A percentile compares a stretch with the other conserved stretches of the same genome.
Evolutionary conservation across 108 stramenopile genomes (phyloP).

Genomic region (Pseudonitzschia multiseries): DNA sequence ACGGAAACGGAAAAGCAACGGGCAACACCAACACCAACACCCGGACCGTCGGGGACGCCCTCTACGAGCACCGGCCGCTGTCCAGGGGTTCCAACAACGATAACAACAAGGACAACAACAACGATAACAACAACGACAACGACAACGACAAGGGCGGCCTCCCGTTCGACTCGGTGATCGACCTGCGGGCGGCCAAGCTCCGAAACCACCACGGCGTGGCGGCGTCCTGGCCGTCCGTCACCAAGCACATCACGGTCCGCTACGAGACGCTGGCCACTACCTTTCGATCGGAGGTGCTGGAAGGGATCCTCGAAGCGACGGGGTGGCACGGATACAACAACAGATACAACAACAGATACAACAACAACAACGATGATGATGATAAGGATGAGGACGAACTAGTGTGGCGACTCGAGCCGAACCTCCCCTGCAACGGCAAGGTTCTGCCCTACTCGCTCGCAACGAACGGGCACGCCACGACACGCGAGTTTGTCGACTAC

Average conservation of each 20-base stretch:
- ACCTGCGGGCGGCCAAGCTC: slow-evolving; percentile 60
- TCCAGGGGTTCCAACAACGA: background rate
- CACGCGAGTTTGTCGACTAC: slow-evolving; percentile 52
- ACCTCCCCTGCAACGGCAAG: slow-evolving; percentile 33
- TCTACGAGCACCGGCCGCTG: slow-evolving; percentile 25
- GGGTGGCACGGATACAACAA: slow-evolving; percentile 22
- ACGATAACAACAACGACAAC: background rate
- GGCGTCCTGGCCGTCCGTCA: slow-evolving; percentile 18
- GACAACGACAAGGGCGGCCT: slow-evolving; percentile 4
- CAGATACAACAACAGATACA: too few species aligned
- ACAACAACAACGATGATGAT: too few species aligned
- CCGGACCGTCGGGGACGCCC: slow-evolving; percentile 18
- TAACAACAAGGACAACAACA: background rate
- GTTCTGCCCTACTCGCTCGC: slow-evolving; percentile 25
- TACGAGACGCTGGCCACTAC: slow-evolving; percentile 50
- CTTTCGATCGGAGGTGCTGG: slow-evolving; percentile 39
- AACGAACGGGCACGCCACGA: slow-evolving; percentile 11
- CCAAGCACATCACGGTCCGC: slow-evolving; percentile 22
- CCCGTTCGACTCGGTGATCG: slow-evolving; percentile 29
- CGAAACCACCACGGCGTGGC: slow-evolving; percentile 31
- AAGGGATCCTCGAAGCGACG: slow-evolving; percentile 42
- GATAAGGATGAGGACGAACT: too few species aligned
- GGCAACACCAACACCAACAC: background rate
- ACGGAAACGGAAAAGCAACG: background rate
- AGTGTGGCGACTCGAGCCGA: too few species aligned